Evolutionary conservation across 805 yeast genomes (phyloP), one percentile per base, ranked within the genome.

Genomic region (Wickerhamomyces rabaulensis): DNA sequence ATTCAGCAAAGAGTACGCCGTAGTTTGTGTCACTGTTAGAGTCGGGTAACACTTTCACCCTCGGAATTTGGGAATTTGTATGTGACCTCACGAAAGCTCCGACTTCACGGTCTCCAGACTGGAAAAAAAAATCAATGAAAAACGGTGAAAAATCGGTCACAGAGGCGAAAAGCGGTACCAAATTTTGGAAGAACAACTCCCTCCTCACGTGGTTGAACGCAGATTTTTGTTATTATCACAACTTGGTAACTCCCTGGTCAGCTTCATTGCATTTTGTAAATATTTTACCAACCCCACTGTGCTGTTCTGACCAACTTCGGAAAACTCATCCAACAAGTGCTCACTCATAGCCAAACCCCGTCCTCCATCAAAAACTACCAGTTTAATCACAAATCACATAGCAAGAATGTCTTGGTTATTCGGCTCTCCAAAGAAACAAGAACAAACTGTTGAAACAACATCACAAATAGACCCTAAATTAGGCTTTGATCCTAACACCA

Each of bases 401-500:
- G 9, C 20, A 16, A 33, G 7, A 40, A 60, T 59, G 64, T 60
- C 64, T 45, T 60, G 64, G 64, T 48, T 60, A 39, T 60, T 60
- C 37, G 63, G 65, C 15, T 48, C 57, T 22, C 50, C 63, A 16
- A 54, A 57, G 51, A 55, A 52, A 47, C 54, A 58, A 21, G 55
- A 57, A 41, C 42, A 58, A 31, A 37, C 49, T 38, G 40, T 43
- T 16, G 23, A 23, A 37, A 39, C 45, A 20, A 38, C 50, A 3
- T 42, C 49, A 1, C 45, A 50, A 9, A 53, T 52, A 33, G 61
- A 57, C 38, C 49, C 55, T 26, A 52, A 50, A 33, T 54, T 68
- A 13, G 87, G 87, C 20, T 82, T 84, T 61, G 89, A 84, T 62
- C 84, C 89, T 22, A 63, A 75, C 38, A 73, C 80, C 52, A 81